Evolutionary conservation across 2,329 filamentous ascomycete genomes (phyloP).

Genomic region (Dryadomyces quercus-mongolicae): DNA sequence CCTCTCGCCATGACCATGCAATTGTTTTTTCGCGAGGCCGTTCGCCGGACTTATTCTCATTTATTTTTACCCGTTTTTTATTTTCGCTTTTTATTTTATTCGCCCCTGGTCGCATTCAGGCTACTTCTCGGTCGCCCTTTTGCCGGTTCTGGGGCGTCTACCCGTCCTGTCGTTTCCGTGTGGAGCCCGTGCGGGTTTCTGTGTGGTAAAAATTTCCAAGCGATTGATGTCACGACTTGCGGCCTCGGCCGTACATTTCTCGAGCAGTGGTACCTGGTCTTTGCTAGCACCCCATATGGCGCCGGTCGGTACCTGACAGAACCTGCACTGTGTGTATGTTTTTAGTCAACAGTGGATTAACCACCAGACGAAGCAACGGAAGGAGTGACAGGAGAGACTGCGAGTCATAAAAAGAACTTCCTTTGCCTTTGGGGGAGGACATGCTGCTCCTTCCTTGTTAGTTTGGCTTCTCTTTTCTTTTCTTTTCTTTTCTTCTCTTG

Average conservation of each 20-base stretch:
- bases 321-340: background rate
- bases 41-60: background rate
- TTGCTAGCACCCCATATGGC: background rate
- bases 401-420: background rate
- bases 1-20: background rate
- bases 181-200: background rate
- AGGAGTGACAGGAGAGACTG: background rate
- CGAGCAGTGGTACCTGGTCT: background rate
- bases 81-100: background rate
- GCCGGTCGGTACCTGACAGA: background rate
- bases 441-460: background rate
- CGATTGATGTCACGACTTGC: background rate
- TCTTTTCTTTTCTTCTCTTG: background rate
- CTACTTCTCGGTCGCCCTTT: background rate
- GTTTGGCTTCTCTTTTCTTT: background rate
- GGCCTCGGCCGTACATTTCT: background rate
- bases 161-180: background rate
- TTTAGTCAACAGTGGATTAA: constrained; percentile 1
- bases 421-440: background rate
- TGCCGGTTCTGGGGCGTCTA: background rate
- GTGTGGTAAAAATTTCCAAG: constrained; percentile 1
- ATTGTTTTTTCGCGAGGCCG: background rate
- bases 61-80: background rate
- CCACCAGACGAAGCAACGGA: background rate
- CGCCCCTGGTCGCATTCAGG: too few relatives aligned